Evolutionary conservation across 2,329 filamentous ascomycete genomes (phyloP).

Genomic region (Iodosphaeria phyllophila): DNA sequence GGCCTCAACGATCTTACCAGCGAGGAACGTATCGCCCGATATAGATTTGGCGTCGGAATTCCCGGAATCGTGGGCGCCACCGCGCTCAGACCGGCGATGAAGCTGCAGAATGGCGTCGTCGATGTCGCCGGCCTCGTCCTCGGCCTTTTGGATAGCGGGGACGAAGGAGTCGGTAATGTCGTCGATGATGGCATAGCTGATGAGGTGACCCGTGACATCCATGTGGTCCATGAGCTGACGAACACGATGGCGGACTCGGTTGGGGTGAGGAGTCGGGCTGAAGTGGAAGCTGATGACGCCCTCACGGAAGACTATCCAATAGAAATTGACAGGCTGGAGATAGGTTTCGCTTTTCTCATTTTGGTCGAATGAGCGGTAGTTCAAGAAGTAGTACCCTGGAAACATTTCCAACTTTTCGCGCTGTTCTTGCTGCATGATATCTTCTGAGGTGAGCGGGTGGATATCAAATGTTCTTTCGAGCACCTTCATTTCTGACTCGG

Average conservation of each 20-base stretch:
- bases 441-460: constrained; percentile 85
- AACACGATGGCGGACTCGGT: constrained; percentile 85
- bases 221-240: constrained; percentile 88
- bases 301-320: constrained; percentile 89
- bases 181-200: constrained; percentile 93
- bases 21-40: constrained; percentile 23
- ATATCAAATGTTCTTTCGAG: constrained; percentile 87
- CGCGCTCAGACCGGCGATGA: constrained; percentile 39
- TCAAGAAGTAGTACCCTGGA: constrained; percentile 95
- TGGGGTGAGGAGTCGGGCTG: constrained; percentile 85
- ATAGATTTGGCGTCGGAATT: constrained; percentile 22
- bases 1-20: constrained; percentile 30
- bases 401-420: constrained; percentile 97
- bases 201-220: constrained; percentile 89
- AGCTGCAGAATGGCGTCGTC: constrained; percentile 78
- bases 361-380: constrained; percentile 95
- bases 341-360: constrained; percentile 79
- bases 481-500: constrained; percentile 88
- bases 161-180: constrained; percentile 96
- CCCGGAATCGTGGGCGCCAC: constrained; percentile 16
- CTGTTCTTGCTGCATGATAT: constrained; percentile 93
- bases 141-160: constrained; percentile 79
- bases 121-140: constrained; percentile 93
- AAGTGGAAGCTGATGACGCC: constrained; percentile 95
- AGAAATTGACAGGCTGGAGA: constrained; percentile 91